Conservation (phyloP, 1,284 basidiomycete species). For the Papiliotrema nemorosa region DNA sequence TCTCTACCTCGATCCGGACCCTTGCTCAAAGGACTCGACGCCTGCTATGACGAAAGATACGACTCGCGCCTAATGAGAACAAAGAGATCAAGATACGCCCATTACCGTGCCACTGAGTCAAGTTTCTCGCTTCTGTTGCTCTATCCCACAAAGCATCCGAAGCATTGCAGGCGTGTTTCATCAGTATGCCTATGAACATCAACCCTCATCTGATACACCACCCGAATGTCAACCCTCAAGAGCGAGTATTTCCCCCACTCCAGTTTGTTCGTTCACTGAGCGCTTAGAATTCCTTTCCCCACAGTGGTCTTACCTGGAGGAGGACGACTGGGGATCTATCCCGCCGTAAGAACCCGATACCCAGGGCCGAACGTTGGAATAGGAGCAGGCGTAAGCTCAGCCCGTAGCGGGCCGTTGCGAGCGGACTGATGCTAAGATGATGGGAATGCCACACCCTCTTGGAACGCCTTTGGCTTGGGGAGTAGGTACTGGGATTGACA, state of each 20-base stretch:
- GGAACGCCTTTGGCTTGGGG: slow-evolving; percentile 26
- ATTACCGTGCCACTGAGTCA: too few species aligned
- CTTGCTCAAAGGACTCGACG: too few species aligned
- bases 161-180: background rate
- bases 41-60: too few species aligned
- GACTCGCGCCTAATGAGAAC: too few species aligned
- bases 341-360: slow-evolving; percentile 35
- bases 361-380: slow-evolving; percentile 30
- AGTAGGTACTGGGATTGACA: slow-evolving; percentile 32
- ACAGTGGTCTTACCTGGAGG: slow-evolving; percentile 35
- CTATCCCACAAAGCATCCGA: too few species aligned
- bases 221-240: slow-evolving; percentile 37
- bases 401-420: background rate
- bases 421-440: slow-evolving; percentile 44
- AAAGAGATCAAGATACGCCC: too few species aligned
- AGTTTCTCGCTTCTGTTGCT: too few species aligned
- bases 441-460: slow-evolving; percentile 50
- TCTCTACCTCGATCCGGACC: too few species aligned
- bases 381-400: slow-evolving; percentile 30
- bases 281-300: slow-evolving; percentile 31
- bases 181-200: slow-evolving; percentile 32
- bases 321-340: slow-evolving; percentile 32
- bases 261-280: background rate
- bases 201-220: slow-evolving; percentile 32
- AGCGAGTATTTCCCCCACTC: slow-evolving; percentile 17